Percentiles rank a stretch among this genome's conserved stretches.
Evolutionary conservation across 352 stramenopile species (phyloP).

Genomic region (Phytopythium litorale): DNA sequence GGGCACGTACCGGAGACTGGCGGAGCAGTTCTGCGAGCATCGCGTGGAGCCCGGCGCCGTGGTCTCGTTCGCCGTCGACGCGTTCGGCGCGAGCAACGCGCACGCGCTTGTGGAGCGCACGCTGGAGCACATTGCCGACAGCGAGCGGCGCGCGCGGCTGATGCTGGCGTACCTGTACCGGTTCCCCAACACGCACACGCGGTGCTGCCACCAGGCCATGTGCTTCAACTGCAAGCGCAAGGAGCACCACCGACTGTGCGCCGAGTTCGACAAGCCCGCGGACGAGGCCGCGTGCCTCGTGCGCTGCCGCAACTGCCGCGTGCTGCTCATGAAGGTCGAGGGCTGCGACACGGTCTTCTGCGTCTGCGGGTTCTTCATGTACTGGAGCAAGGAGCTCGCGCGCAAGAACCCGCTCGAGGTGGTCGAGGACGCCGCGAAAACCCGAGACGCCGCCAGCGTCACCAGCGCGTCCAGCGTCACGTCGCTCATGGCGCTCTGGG

Average conservation of each 20-base stretch:
- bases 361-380: constrained; percentile 39
- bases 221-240: constrained; percentile 56
- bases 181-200: constrained; percentile 22
- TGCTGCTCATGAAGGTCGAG: constrained; percentile 42
- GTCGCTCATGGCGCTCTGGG: constrained; percentile 1
- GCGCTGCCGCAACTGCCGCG: constrained; percentile 36
- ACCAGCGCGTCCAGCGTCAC: neutral
- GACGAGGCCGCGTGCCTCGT: constrained; percentile 27
- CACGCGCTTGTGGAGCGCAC: constrained; percentile 11
- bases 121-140: constrained; percentile 24
- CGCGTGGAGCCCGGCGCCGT: constrained; percentile 12
- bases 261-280: constrained; percentile 15
- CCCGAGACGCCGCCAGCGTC: neutral
- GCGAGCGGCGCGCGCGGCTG: constrained; percentile 35
- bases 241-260: constrained; percentile 24
- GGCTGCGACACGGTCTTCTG: constrained; percentile 48
- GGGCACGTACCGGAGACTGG: constrained; percentile 13
- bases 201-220: constrained; percentile 31
- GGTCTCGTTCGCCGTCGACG: constrained; percentile 9
- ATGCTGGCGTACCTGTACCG: constrained; percentile 32
- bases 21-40: constrained; percentile 20
- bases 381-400: constrained; percentile 24
- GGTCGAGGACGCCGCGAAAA: neutral
- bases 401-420: neutral
- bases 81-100: constrained; percentile 11